Conservation (phyloP, 495 filamentous ascomycete species). For the Lasiosphaeriaceae sp. region DNA sequence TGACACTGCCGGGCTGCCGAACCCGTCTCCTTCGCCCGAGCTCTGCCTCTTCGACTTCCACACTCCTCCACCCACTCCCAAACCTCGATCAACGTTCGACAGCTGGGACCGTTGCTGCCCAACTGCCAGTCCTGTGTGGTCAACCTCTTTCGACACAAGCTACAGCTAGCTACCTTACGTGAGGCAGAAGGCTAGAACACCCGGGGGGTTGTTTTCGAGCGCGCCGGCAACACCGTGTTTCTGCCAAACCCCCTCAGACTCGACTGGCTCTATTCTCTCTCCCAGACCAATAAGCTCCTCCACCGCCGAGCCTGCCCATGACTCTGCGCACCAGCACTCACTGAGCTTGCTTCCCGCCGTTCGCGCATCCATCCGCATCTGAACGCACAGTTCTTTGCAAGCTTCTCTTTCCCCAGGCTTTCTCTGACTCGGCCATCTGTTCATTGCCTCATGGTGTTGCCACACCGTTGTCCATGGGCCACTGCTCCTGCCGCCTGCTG, state of each 20-base stretch:
- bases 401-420: background rate
- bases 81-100: slow-evolving; percentile 9
- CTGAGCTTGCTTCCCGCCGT: slow-evolving; percentile 9
- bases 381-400: slow-evolving; percentile 8
- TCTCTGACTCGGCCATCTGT: background rate
- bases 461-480: slow-evolving; percentile 17
- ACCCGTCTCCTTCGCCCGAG: slow-evolving; percentile 20
- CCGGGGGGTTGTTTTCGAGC: slow-evolving; percentile 4
- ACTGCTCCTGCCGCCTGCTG: slow-evolving; percentile 20
- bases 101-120: slow-evolving; percentile 27
- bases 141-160: slow-evolving; percentile 6
- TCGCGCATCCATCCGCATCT: slow-evolving; percentile 1
- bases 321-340: slow-evolving; percentile 1
- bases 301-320: slow-evolving; percentile 10
- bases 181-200: slow-evolving; percentile 10
- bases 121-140: slow-evolving; percentile 20
- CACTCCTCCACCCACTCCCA: slow-evolving; percentile 14
- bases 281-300: slow-evolving; percentile 14
- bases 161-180: too few species aligned
- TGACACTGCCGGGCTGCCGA: slow-evolving; percentile 18
- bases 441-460: slow-evolving; percentile 23
- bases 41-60: slow-evolving; percentile 17
- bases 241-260: slow-evolving; percentile 5
- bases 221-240: background rate
- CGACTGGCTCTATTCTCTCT: background rate